Percentiles rank a stretch among this genome's conserved stretches.
Evolutionary conservation across 169 alveolate genomes (phyloP).

Genomic region (Eimeria falciformis): DNA sequence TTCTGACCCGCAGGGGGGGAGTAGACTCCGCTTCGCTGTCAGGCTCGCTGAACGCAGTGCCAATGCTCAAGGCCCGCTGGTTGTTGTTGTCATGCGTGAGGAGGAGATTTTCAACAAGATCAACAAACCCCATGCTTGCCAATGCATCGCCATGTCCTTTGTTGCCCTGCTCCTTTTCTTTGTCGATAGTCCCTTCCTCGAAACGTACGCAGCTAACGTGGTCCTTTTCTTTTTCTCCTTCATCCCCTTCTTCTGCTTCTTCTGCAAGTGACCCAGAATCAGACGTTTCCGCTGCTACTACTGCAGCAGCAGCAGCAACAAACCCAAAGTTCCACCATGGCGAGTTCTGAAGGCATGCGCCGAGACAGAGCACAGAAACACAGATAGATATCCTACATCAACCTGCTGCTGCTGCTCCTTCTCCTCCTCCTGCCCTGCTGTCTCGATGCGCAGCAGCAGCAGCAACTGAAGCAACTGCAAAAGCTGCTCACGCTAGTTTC

Average conservation of each 20-base stretch:
- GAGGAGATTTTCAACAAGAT: slow-evolving; percentile 45
- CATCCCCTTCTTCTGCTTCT: slow-evolving; percentile 27
- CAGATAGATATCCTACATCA: not conserved
- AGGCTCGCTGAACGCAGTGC: slow-evolving; percentile 29
- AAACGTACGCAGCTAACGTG: slow-evolving; percentile 34
- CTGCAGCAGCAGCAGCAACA: slow-evolving; percentile 59
- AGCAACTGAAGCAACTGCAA: no score
- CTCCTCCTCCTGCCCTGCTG: no score
- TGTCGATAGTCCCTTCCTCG: slow-evolving; percentile 18
- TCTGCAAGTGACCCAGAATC: slow-evolving; percentile 29
- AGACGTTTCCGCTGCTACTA: not conserved
- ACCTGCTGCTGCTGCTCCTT: no score
- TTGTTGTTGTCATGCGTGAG: slow-evolving; percentile 60
- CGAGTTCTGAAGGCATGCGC: slow-evolving; percentile 30
- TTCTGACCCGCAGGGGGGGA: not conserved
- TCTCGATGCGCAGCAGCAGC: no score
- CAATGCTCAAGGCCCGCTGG: slow-evolving; percentile 45
- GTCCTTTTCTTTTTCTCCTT: not conserved
- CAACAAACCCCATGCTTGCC: slow-evolving; percentile 62
- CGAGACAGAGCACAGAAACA: not conserved
- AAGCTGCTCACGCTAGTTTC: no score
- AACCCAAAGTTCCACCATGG: slow-evolving; percentile 62
- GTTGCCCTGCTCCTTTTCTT: slow-evolving; percentile 32
- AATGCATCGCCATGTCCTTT: slow-evolving; percentile 35
- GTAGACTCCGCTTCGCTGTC: slow-evolving; percentile 55